A percentile compares a stretch with the other conserved stretches of the same genome.
Conservation (phyloP, 1,139 yeast species). For the Debaryomyces udenii region DNA sequence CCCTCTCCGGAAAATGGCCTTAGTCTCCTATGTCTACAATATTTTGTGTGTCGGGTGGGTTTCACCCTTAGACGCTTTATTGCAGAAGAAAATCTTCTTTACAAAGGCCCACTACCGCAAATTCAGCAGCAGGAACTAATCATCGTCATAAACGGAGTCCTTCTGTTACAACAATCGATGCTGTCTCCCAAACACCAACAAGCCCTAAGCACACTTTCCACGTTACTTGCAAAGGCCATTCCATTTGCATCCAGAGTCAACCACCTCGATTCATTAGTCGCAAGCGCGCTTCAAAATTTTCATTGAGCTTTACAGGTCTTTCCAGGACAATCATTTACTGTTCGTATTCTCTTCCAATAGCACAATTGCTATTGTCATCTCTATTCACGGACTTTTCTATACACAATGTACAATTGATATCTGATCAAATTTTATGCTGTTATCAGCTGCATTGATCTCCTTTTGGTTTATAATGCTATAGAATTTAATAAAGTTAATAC, state of each 20-base stretch:
- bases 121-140: constrained; percentile 39
- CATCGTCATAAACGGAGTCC: constrained; percentile 30
- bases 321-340: too few species aligned
- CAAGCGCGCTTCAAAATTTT: constrained; percentile 1
- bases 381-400: too few species aligned
- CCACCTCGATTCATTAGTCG: constrained; percentile 17
- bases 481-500: too few species aligned
- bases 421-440: too few species aligned
- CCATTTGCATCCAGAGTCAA: constrained; percentile 27
- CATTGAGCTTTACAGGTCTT: too few species aligned
- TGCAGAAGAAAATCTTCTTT: constrained; percentile 34
- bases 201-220: neutral
- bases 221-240: constrained; percentile 26
- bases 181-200: neutral
- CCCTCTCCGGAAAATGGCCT: constrained; percentile 18
- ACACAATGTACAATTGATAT: too few species aligned
- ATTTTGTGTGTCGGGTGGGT: constrained; percentile 33
- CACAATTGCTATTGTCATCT: too few species aligned
- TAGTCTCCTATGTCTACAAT: constrained; percentile 24
- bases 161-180: constrained; percentile 11
- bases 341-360: too few species aligned
- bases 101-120: constrained; percentile 38
- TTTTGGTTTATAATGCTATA: too few species aligned
- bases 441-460: too few species aligned
- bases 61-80: constrained; percentile 40